phyloP scores from a whole-genome alignment of 176 grass and related monocot genomes.

The Pharus latifolius region DNA sequence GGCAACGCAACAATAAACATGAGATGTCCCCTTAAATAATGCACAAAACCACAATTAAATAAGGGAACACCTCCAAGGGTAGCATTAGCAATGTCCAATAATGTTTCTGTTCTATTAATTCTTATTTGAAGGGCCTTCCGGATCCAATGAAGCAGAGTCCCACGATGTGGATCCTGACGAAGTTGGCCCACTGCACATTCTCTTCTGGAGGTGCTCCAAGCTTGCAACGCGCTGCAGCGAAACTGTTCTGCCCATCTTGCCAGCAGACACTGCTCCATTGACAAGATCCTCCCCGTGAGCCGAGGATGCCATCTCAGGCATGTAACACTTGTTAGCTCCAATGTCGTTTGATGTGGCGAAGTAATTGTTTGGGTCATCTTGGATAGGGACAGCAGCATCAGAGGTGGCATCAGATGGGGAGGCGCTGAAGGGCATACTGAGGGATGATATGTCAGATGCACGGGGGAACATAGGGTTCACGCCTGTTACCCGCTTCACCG shows the following conservation, averaged over 20 bases:
- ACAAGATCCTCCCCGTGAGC: slow-evolving; percentile 23
- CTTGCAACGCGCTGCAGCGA: slow-evolving; percentile 58
- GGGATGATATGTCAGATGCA: slow-evolving; percentile 39
- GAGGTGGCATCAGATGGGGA: slow-evolving; percentile 58
- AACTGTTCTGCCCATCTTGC: slow-evolving; percentile 30
- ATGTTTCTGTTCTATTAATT: slow-evolving; percentile 17
- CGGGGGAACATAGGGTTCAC: slow-evolving; percentile 33
- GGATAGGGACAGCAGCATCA: slow-evolving; percentile 17
- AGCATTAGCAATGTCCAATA: slow-evolving; percentile 10
- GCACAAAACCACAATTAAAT: slow-evolving; percentile 8
- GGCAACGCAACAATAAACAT: not conserved
- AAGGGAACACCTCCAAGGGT: slow-evolving; percentile 6
- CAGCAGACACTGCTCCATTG: not conserved
- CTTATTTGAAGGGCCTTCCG: not conserved
- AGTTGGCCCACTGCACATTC: slow-evolving; percentile 42
- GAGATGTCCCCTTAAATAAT: not conserved
- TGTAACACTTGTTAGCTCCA: not conserved
- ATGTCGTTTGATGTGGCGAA: slow-evolving; percentile 21
- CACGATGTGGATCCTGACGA: slow-evolving; percentile 40
- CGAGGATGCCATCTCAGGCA: slow-evolving; percentile 20
- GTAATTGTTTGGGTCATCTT: slow-evolving; percentile 47
- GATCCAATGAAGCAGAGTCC: not conserved
- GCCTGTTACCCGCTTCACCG: slow-evolving; percentile 65
- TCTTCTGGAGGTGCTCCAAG: slow-evolving; percentile 75
- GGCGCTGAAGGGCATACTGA: slow-evolving; percentile 41